Evolutionary conservation across 768 basidiomycete species (phyloP).

Genomic region (Xerocomus potaroensis): DNA sequence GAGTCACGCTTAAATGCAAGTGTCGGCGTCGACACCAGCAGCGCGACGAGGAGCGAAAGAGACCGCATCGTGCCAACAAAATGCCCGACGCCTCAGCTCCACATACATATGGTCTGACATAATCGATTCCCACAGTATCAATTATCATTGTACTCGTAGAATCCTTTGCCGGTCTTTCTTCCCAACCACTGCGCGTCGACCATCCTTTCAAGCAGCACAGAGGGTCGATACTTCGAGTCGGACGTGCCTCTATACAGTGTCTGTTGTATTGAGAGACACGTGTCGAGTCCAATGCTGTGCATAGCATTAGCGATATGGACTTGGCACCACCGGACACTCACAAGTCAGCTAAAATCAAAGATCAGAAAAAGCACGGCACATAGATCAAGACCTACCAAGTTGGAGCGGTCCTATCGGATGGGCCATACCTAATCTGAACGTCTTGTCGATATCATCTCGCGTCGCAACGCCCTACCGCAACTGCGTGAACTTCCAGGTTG

Average conservation of each 20-base stretch:
- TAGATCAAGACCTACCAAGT: conserved; percentile 46
- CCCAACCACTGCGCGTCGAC: conserved; percentile 95
- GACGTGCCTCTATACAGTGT: conserved; percentile 85
- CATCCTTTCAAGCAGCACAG: conserved; percentile 88
- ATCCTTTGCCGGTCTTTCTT: conserved; percentile 89
- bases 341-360: conserved; percentile 26
- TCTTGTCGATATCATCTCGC: conserved; percentile 93
- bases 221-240: conserved; percentile 94
- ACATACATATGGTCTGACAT: not conserved
- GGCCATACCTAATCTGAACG: conserved; percentile 88
- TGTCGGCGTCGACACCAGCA: conserved; percentile 30
- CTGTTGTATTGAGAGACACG: conserved; percentile 89
- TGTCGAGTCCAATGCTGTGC: conserved; percentile 90
- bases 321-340: conserved; percentile 11
- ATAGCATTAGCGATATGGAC: not conserved
- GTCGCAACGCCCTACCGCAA: conserved; percentile 79
- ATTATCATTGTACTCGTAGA: conserved; percentile 78
- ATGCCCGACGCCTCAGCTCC: not conserved
- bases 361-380: conserved; percentile 1
- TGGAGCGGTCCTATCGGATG: conserved; percentile 95
- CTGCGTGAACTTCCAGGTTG: not conserved
- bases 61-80: conserved; percentile 21
- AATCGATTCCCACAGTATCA: conserved; percentile 18
- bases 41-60: conserved; percentile 28
- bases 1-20: conserved; percentile 73